phyloP scores from a whole-genome alignment of 108 stramenopile species.

The Conticribra guillardii region DNA sequence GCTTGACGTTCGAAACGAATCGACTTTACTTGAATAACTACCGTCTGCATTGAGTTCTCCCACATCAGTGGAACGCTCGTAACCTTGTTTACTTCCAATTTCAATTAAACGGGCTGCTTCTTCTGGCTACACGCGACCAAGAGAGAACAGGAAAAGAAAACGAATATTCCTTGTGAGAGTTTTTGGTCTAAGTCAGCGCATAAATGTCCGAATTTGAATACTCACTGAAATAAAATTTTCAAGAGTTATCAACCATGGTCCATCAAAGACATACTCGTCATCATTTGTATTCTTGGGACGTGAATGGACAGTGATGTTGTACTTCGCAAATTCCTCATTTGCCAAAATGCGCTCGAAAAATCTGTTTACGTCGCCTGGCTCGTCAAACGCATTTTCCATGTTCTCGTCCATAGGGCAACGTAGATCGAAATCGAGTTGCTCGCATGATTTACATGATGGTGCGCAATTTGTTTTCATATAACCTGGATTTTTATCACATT shows the following conservation, averaged over 20 bases:
- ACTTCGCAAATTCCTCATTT: slow-evolving; percentile 24
- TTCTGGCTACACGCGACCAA: background rate
- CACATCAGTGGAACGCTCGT: slow-evolving; percentile 35
- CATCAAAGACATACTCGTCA: slow-evolving; percentile 10
- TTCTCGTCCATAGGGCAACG: slow-evolving; percentile 36
- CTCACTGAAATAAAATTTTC: slow-evolving; percentile 43
- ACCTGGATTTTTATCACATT: slow-evolving; percentile 71
- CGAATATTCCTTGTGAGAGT: slow-evolving; percentile 10
- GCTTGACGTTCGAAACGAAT: slow-evolving; percentile 11
- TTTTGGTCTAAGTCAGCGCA: slow-evolving; percentile 22
- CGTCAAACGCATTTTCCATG: slow-evolving; percentile 53
- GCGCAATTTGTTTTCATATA: slow-evolving; percentile 72
- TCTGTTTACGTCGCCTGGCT: slow-evolving; percentile 39
- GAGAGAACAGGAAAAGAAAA: slow-evolving; percentile 30
- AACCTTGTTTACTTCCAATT: slow-evolving; percentile 17
- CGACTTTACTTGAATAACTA: slow-evolving; percentile 22
- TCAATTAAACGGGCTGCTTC: slow-evolving; percentile 41
- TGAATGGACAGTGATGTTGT: slow-evolving; percentile 33
- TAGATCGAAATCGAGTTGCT: slow-evolving; percentile 49
- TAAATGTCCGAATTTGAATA: slow-evolving; percentile 49
- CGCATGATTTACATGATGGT: slow-evolving; percentile 41
- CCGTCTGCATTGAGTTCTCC: slow-evolving; percentile 30
- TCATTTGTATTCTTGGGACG: slow-evolving; percentile 28
- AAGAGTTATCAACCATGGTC: slow-evolving; percentile 25
- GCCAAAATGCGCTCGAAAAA: slow-evolving; percentile 41